phyloP scores from a whole-genome alignment of 768 basidiomycete genomes.

The Trametes sanguinea region DNA sequence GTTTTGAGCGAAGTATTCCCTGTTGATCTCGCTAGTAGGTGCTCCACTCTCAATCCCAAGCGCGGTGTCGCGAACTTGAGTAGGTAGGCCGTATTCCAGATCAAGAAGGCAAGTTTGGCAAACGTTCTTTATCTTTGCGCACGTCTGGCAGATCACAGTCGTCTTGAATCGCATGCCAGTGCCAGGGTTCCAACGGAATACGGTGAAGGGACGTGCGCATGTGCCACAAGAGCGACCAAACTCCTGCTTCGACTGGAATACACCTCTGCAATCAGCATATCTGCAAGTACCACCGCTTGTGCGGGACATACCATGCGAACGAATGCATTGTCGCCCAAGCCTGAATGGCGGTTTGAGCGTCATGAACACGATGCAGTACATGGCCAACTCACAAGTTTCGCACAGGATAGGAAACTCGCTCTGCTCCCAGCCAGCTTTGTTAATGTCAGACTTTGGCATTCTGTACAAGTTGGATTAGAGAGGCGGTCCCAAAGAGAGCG shows the following conservation, averaged over 20 bases:
- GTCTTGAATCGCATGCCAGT: constrained; percentile 92
- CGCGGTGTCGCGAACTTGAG: constrained; percentile 96
- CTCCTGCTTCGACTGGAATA: constrained; percentile 89
- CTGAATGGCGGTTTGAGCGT: constrained; percentile 38
- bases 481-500: too few species aligned
- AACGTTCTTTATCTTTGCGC: constrained; percentile 93
- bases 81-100: constrained; percentile 93
- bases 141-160: constrained; percentile 96
- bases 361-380: neutral
- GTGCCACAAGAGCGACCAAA: constrained; percentile 96
- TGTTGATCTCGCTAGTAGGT: constrained; percentile 95
- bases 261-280: too few species aligned
- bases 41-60: constrained; percentile 83
- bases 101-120: constrained; percentile 98
- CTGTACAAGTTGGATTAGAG: neutral
- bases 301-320: constrained; percentile 75
- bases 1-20: constrained; percentile 93
- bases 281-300: too few species aligned
- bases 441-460: constrained; percentile 87
- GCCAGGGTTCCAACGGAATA: constrained; percentile 99
- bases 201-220: constrained; percentile 93
- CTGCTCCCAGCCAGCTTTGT: constrained; percentile 94
- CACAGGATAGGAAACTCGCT: constrained; percentile 93
- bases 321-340: constrained; percentile 89
- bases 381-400: constrained; percentile 72